Evolutionary conservation across 306 rosid genomes (phyloP).

Genomic region (Cicer bijugum): DNA sequence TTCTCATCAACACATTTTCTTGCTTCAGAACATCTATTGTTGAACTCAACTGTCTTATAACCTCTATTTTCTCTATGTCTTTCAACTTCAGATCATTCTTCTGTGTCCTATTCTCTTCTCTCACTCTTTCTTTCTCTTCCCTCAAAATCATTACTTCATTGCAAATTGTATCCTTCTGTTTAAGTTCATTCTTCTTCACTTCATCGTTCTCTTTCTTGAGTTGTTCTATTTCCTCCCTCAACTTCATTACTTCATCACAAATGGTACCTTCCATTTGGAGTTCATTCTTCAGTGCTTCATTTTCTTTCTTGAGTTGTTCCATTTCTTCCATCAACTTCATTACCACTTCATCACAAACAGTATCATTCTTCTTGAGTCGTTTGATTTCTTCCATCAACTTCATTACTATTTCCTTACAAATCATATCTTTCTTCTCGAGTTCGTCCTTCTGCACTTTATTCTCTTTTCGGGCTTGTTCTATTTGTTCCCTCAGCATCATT

Average conservation of each 20-base stretch:
- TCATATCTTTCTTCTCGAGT: background rate
- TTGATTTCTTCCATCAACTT: conserved; percentile 55
- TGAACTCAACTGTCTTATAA: conserved; percentile 70
- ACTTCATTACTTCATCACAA: conserved; percentile 50
- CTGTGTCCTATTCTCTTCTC: conserved; percentile 57
- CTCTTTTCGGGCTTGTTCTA: conserved; percentile 56
- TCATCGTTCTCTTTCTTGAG: conserved; percentile 53
- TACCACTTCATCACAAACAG: conserved; percentile 41
- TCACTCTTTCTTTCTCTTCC: conserved; percentile 56
- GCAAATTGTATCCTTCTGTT: conserved; percentile 17
- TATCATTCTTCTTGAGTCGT: conserved; percentile 33
- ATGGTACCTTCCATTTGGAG: background rate
- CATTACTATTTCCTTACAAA: conserved; percentile 45
- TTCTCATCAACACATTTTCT: conserved; percentile 67
- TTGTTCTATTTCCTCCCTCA: conserved; percentile 55
- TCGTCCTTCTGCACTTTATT: conserved; percentile 46
- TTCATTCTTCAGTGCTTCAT: conserved; percentile 40
- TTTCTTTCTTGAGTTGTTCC: conserved; percentile 56
- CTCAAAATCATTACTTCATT: conserved; percentile 55
- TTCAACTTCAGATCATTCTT: conserved; percentile 61
- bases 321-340: conserved; percentile 55
- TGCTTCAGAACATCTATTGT: conserved; percentile 76
- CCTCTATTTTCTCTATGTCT: conserved; percentile 82
- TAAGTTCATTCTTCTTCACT: conserved; percentile 47
- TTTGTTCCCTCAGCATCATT: conserved; percentile 53